phyloP scores from a whole-genome alignment of 2,329 filamentous ascomycete genomes.

The Zelopaecilomyces penicillatus region DNA sequence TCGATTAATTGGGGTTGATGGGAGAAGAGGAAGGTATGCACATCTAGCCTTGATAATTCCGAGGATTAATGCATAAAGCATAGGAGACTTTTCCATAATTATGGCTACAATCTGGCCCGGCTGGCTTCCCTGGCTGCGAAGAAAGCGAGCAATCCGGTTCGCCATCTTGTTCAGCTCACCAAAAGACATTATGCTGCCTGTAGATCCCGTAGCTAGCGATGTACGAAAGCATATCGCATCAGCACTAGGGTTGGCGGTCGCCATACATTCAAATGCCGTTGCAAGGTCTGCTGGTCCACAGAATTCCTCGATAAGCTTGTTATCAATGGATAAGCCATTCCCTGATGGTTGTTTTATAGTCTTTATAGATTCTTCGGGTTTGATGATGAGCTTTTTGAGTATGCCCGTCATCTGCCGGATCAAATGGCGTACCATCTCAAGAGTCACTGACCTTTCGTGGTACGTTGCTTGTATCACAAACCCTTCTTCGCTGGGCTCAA shows the following conservation, averaged over 20 bases:
- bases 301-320: constrained; percentile 28
- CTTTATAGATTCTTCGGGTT: constrained; percentile 15
- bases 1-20: constrained; percentile 57
- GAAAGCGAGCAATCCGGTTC: constrained; percentile 51
- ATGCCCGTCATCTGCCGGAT: constrained; percentile 53
- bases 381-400: constrained; percentile 20
- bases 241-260: constrained; percentile 37
- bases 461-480: constrained; percentile 40
- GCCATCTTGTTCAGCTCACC: constrained; percentile 52
- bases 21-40: constrained; percentile 72
- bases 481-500: constrained; percentile 50
- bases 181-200: constrained; percentile 49
- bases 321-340: constrained; percentile 39
- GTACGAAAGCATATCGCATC: constrained; percentile 58
- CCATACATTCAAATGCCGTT: constrained; percentile 46
- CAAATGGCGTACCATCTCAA: constrained; percentile 47
- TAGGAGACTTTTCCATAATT: constrained; percentile 66
- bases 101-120: constrained; percentile 59
- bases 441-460: constrained; percentile 40
- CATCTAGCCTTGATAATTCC: constrained; percentile 66
- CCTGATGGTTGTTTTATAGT: constrained; percentile 17
- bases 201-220: constrained; percentile 18
- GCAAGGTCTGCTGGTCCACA: constrained; percentile 36
- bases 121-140: constrained; percentile 39
- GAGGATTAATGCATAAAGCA: constrained; percentile 66